Base-by-base conservation (phyloP, 805 yeast genomes). In the Ogataea trehaloabstinens region DNA sequence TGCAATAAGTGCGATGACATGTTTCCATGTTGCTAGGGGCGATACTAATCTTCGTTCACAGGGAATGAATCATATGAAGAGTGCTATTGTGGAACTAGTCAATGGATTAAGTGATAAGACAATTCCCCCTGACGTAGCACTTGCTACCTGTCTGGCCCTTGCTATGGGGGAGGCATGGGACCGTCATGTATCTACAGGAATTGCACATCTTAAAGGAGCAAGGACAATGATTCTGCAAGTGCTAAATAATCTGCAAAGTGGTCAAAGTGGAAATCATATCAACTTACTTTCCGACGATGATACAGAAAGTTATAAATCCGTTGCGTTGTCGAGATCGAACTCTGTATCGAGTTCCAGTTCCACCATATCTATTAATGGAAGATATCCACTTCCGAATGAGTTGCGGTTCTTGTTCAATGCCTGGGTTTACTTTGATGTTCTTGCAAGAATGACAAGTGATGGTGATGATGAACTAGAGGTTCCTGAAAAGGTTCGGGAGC, bases 81-180 rank as follows among this genome's bases (percentile, higher is more conserved):
- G 67, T 37, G 76, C 85, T 13, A 75, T 82, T 47, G 61, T 71
- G 21, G 82, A 76, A 40, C 59, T 81, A 11, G 85, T 81, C 7
- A 70, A 70, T 43, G 85, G 84, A 0, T 61, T 82, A 24, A 61
- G 66, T 31, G 58, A 58, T 34, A 52, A 61, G n/a, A 45, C 66
- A 2, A 63, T 76, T 20, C 81, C 82, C 2, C 78, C 79, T 8
- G 85, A 80, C 45, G 78, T 81, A 10, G 86, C 86, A 1, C 61
- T 82, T 16, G 78, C 83, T 0, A 76, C 85, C 0, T 80, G 86
- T 43, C 55, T 82, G 40, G 74, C 78, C 16, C 61, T 82, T 38
- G 82, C 86, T 0, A 73, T 78, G 42, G 73, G 83, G 28, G 87
- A 82, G 53, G 70, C 82, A 0, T 81, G 87, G 87, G 82, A 79